A percentile compares a stretch with the other conserved stretches of the same genome.
phyloP scores from a whole-genome alignment of 2,329 filamentous ascomycete genomes.

The Rhinocladiella mackenziei region DNA sequence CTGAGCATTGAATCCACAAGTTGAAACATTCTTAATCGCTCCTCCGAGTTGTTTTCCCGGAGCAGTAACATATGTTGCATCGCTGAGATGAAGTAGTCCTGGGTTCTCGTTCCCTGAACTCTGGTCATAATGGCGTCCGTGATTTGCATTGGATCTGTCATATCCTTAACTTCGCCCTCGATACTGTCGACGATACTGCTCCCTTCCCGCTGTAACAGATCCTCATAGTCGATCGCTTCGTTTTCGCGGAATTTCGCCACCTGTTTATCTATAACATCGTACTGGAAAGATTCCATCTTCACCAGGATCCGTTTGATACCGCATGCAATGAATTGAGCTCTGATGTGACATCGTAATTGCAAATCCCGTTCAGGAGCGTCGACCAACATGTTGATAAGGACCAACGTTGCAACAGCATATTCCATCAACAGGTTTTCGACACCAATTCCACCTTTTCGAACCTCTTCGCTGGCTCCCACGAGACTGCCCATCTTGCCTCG shows the following conservation, averaged over 20 bases:
- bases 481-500: conserved; percentile 98
- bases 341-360: conserved; percentile 86
- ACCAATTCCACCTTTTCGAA: conserved; percentile 90
- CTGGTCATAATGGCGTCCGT: conserved; percentile 87
- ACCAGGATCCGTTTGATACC: conserved; percentile 89
- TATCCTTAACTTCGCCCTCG: conserved; percentile 81
- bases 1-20: conserved; percentile 98
- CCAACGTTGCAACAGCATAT: conserved; percentile 90
- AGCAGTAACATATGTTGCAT: conserved; percentile 94
- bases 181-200: conserved; percentile 85
- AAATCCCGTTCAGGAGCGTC: conserved; percentile 86
- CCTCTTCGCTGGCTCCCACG: conserved; percentile 93
- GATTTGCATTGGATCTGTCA: conserved; percentile 89
- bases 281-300: conserved; percentile 98
- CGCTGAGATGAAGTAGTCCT: conserved; percentile 93
- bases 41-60: conserved; percentile 84
- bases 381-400: conserved; percentile 94
- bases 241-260: conserved; percentile 89
- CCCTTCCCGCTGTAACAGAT: conserved; percentile 86
- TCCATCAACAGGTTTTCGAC: conserved; percentile 99
- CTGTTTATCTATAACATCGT: conserved; percentile 97
- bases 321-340: conserved; percentile 92
- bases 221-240: conserved; percentile 97
- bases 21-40: conserved; percentile 92
- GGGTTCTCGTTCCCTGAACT: conserved; percentile 74